phyloP scores from a whole-genome alignment of 2,329 filamentous ascomycete genomes.

The Curvularia sp. region DNA sequence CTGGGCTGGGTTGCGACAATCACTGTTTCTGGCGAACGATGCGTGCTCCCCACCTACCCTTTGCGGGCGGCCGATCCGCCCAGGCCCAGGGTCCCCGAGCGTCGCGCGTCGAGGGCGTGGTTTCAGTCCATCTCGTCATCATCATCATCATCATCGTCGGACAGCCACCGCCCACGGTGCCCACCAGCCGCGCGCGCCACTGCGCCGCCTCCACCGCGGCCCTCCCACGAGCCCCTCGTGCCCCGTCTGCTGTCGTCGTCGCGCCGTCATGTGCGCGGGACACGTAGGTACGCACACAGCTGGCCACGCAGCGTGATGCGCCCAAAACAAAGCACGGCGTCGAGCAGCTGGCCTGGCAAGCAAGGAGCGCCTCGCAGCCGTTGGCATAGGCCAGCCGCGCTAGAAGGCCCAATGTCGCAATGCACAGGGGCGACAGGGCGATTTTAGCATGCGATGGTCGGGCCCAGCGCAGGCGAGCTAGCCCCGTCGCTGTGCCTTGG shows the following conservation, averaged over 20 bases:
- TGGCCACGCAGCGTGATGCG: slow-evolving; percentile 3
- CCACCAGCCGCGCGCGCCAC: not conserved
- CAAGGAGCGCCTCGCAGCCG: slow-evolving; percentile 10
- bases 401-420: slow-evolving; percentile 17
- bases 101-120: not conserved
- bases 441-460: slow-evolving; percentile 13
- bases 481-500: slow-evolving; percentile 16
- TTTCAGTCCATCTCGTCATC: not conserved
- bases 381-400: slow-evolving; percentile 11
- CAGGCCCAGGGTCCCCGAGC: not conserved
- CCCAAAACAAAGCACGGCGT: not conserved
- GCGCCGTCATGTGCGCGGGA: not conserved
- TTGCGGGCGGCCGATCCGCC: not conserved
- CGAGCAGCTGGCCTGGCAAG: not conserved
- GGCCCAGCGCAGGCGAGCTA: slow-evolving; percentile 10
- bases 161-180: not conserved
- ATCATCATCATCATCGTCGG: not conserved
- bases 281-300: not conserved
- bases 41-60: slow-evolving; percentile 13
- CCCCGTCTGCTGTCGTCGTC: not conserved
- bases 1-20: not conserved
- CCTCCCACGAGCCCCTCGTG: no score
- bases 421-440: slow-evolving; percentile 20
- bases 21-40: not conserved
- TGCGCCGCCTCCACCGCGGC: not conserved